phyloP scores from a whole-genome alignment of 306 rosid species.

The Cyclanthera cordifolia region DNA sequence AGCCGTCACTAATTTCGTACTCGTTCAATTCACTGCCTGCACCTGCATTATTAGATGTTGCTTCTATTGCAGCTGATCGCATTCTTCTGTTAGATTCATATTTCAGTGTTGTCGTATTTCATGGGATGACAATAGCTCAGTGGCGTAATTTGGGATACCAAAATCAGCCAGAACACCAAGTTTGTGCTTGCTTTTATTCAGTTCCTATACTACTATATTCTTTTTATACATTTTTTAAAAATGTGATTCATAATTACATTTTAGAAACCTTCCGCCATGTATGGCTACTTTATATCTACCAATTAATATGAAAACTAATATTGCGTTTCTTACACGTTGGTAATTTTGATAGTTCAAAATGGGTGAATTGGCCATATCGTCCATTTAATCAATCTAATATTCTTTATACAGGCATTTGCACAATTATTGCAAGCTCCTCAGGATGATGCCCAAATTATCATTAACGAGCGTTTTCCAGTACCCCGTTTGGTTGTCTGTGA shows the following conservation, averaged over 20 bases:
- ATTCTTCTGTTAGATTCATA: slow-evolving; percentile 86
- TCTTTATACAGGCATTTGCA: slow-evolving; percentile 67
- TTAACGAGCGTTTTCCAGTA: slow-evolving; percentile 74
- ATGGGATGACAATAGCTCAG: slow-evolving; percentile 96
- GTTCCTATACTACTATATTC: neutral
- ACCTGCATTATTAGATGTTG: slow-evolving; percentile 86
- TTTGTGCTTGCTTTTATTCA: slow-evolving; percentile 22
- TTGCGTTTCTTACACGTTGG: neutral
- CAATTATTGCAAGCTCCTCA: slow-evolving; percentile 67
- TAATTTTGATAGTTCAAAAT: neutral
- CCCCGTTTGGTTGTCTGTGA: slow-evolving; percentile 96
- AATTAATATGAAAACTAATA: neutral
- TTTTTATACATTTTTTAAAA: neutral
- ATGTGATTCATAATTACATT: neutral
- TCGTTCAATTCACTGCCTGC: slow-evolving; percentile 79
- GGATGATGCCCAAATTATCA: slow-evolving; percentile 56
- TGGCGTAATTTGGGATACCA: slow-evolving; percentile 99
- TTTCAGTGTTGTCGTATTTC: slow-evolving; percentile 87
- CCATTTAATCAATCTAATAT: slow-evolving; percentile 2
- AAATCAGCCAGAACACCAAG: slow-evolving; percentile 79
- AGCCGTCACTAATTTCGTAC: slow-evolving; percentile 77
- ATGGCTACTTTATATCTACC: neutral
- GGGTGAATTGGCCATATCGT: neutral
- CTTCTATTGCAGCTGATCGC: slow-evolving; percentile 79
- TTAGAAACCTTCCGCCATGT: neutral